Base-by-base conservation (phyloP, 768 basidiomycete genomes). In the Boletus tomentosulus region DNA sequence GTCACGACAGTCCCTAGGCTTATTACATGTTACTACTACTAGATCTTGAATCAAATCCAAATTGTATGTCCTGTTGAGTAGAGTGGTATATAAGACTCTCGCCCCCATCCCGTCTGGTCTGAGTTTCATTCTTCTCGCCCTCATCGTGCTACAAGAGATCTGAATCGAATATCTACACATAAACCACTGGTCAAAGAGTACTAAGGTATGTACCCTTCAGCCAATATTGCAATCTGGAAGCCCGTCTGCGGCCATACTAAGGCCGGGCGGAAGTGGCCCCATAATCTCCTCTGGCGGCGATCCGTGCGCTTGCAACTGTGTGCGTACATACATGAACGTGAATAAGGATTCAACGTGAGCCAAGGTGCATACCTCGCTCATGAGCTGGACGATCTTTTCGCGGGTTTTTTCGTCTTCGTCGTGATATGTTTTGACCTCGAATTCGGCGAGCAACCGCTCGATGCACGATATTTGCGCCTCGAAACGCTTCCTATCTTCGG, bases 271-370 rank as follows among this genome's bases (percentile, higher is more conserved):
- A 46, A 93, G 74, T 0, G 84, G 80, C 1, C 90, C 92, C 87
- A 93, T 92, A 47, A 93, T 78, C 61, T 90, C 89, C 19, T 80
- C 64, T 3, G 92, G 92, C 0, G 90, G 92, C 4, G 86, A 79
- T 6, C 92, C 91, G 51, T 83, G 77, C 3, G 75, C 73, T 77
- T 94, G 91, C 78, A 94, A 8, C 64, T 66, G 43, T 22, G 45
- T 50, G 10, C 15, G 6, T 2, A n/a, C 6, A 33, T 24, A n/a
- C 6, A 33, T 24, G 22, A 28, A n/a, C 27, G 28, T 55, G 6
- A 56, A 42, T 30, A 37, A 31, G 13, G 4, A 12, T 10, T 30
- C 8, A 12, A 31, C 8, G n/a, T 9, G 16, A 39, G 47, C 41
- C 31, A 41, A 24, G 27, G 12, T 15, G 1, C 41, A 11, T 42